Conservation (phyloP, 1,139 yeast genomes). For the Pichia sp. region DNA sequence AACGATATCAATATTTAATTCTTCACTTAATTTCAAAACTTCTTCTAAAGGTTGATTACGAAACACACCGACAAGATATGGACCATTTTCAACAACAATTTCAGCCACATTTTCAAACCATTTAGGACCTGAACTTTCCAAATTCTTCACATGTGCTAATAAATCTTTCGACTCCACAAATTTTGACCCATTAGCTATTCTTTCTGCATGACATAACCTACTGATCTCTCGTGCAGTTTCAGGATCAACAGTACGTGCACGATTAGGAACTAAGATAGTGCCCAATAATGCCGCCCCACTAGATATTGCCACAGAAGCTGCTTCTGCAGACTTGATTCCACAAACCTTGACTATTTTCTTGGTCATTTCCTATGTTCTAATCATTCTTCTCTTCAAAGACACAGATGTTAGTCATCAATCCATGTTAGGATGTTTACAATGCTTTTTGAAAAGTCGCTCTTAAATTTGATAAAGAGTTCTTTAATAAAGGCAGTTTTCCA, state of each 20-base stretch:
- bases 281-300: constrained; percentile 77
- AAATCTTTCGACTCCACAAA: constrained; percentile 21
- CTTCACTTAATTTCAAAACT: constrained; percentile 43
- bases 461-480: no score
- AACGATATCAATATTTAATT: constrained; percentile 61
- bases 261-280: constrained; percentile 76
- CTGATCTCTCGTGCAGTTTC: constrained; percentile 53
- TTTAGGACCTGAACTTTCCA: constrained; percentile 24
- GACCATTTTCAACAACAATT: constrained; percentile 47
- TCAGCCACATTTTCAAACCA: constrained; percentile 35
- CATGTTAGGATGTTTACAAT: no score
- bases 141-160: constrained; percentile 12
- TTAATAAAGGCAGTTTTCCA: no score
- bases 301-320: constrained; percentile 63
- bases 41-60: constrained; percentile 70
- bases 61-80: constrained; percentile 83
- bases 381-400: no score
- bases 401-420: no score
- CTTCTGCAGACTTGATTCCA: constrained; percentile 64
- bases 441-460: no score
- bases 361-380: constrained; percentile 6
- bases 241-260: constrained; percentile 62
- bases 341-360: constrained; percentile 62
- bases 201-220: constrained; percentile 24
- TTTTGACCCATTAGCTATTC: constrained; percentile 20